Base-by-base conservation (phyloP, 805 yeast species). In the Barnettozyma salicaria region DNA sequence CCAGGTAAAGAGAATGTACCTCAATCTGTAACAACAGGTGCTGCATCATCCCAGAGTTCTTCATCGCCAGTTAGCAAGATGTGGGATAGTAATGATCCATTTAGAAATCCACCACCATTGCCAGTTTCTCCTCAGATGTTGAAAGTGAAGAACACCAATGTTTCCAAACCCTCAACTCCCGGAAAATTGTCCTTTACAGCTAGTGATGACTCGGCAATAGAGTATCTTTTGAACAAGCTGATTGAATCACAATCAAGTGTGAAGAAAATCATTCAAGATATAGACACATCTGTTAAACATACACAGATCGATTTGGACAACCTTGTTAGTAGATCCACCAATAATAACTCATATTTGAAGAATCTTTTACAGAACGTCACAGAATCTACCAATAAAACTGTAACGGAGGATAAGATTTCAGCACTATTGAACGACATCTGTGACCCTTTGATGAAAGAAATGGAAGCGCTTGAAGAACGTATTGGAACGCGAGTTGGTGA, bases 1-100 rank as follows among this genome's bases (percentile, higher is more conserved):
- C 32, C 17, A 6, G 26, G 18, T 23, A 48, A 48, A 30, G 54
- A 50, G 44, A 51, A 48, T 29, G 24, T 42, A 3, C 48, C 52
- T n/a, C 18, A 41, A 14, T 41, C 38, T 4, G 32, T 32, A 3
- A 5, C 30, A 31, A 35, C 25, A 19, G 26, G 21, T 29, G 17
- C 9, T 7, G 14, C 12, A 4, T 27, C 37, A 0, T 32, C 37
- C 8, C 43, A 24, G 18, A 38, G 29, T 12, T 49, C 56, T 1
- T 52, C 54, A 27, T 34, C 40, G 3, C 48, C 27, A 10, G 27
- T 16, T 4, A 21, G 27, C 3, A 39, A 37, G 14, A 54, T 60
- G 48, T 64, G 69, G 68, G 68, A 64, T 31, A 61, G 67, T 19
- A 55, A 59, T 13, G 67, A 64, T 36, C 69, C 68, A 4, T 41